Evolutionary conservation across 2,329 filamentous ascomycete species (phyloP), one percentile per base, ranked within the genome.

Genomic region (Periconia sp.): DNA sequence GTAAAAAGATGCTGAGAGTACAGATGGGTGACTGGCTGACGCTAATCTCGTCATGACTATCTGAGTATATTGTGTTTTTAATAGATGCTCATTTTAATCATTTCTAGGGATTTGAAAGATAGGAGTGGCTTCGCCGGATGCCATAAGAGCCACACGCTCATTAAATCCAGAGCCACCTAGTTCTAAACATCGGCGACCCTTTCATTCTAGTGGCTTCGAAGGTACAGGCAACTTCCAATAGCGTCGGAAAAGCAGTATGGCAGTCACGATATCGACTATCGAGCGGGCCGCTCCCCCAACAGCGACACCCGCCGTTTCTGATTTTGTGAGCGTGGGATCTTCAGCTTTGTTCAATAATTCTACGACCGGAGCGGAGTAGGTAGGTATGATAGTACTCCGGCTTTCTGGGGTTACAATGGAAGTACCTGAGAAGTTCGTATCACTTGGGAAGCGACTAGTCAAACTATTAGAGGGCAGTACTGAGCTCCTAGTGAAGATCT

Each of bases 301-400:
- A 22, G 48, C 48, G 12, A 54, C 43, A n/a, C 47, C 52, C 4
- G 50, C 52, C 18, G 50, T 52, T 32, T 48, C 41, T 18, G 37
- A 24, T 21, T 31, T 39, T 22, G 28, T 36, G 21, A 25, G 43
- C 34, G 18, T 37, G 30, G 24, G n/a, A n/a, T n/a, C n/a, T n/a
- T n/a, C n/a, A n/a, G n/a, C n/a, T n/a, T n/a, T n/a, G n/a, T n/a
- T n/a, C n/a, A n/a, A n/a, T n/a, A n/a, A n/a, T n/a, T n/a, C n/a
- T n/a, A n/a, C n/a, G n/a, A n/a, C n/a, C n/a, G n/a, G n/a, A n/a
- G n/a, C n/a, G n/a, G n/a, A n/a, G n/a, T n/a, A n/a, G n/a, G n/a
- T n/a, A n/a, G n/a, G n/a, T n/a, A n/a, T n/a, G n/a, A n/a, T n/a
- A n/a, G n/a, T n/a, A n/a, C n/a, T n/a, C n/a, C n/a, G n/a, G n/a